Conservation (phyloP, 148 eudicot species). For the Nepenthes gracilis region DNA sequence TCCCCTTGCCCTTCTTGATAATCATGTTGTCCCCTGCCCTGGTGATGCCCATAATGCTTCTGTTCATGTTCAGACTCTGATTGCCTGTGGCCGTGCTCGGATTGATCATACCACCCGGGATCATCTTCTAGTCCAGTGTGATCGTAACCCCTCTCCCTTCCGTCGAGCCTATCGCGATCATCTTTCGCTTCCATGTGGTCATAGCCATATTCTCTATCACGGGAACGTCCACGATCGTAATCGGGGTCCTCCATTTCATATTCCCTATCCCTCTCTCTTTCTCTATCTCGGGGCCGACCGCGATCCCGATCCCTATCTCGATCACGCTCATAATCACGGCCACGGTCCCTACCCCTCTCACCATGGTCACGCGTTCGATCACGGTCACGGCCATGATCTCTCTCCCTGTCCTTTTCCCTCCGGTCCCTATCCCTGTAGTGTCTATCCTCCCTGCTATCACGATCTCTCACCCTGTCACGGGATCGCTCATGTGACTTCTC, state of each 20-base stretch:
- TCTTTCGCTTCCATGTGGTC: slow-evolving; percentile 52
- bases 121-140: slow-evolving; percentile 40
- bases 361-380: slow-evolving; percentile 60
- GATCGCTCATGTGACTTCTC: slow-evolving; percentile 84
- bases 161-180: slow-evolving; percentile 55
- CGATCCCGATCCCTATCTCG: slow-evolving; percentile 36
- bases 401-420: slow-evolving; percentile 38
- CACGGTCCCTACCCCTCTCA: slow-evolving; percentile 39
- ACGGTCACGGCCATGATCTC: slow-evolving; percentile 53
- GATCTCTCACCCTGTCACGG: slow-evolving; percentile 79
- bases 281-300: slow-evolving; percentile 42
- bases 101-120: slow-evolving; percentile 40
- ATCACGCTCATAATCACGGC: slow-evolving; percentile 40
- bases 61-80: slow-evolving; percentile 27
- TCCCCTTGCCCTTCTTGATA: slow-evolving; percentile 25
- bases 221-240: slow-evolving; percentile 64
- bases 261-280: slow-evolving; percentile 47
- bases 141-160: slow-evolving; percentile 38
- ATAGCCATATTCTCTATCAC: slow-evolving; percentile 63
- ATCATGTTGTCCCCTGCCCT: slow-evolving; percentile 28
- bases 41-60: slow-evolving; percentile 31
- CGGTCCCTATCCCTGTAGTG: slow-evolving; percentile 89
- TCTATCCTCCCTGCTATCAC: slow-evolving; percentile 80
- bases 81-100: slow-evolving; percentile 40
- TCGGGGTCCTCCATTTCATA: slow-evolving; percentile 45